Evolutionary conservation across 2,329 filamentous ascomycete genomes (phyloP).

Genomic region (Xylogone sp.): DNA sequence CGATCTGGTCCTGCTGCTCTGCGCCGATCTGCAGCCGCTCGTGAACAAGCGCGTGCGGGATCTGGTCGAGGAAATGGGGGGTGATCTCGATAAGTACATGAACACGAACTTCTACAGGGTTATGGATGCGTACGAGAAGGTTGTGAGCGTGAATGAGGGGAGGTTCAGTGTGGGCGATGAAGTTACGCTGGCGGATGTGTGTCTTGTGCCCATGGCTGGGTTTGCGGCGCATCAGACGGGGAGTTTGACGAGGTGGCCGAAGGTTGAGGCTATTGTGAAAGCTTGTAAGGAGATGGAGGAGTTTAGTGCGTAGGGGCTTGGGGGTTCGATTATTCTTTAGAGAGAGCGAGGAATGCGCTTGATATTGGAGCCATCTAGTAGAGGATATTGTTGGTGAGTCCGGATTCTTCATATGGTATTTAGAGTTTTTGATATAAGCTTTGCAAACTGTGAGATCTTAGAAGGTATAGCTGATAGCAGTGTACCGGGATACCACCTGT

Average conservation of each 20-base stretch:
- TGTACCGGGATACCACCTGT: too few relatives aligned
- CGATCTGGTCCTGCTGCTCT: constrained; percentile 48
- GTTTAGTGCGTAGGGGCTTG: not conserved
- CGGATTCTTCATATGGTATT: too few relatives aligned
- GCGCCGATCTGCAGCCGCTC: constrained; percentile 54
- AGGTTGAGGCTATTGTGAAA: not conserved
- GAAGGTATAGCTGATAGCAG: too few relatives aligned
- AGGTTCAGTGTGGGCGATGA: constrained; percentile 50
- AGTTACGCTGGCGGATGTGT: constrained; percentile 54
- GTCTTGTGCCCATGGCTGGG: constrained; percentile 40
- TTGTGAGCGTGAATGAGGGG: constrained; percentile 36
- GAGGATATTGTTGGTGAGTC: too few relatives aligned
- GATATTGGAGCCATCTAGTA: too few relatives aligned
- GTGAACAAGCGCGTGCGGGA: constrained; percentile 53
- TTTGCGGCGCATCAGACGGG: not conserved
- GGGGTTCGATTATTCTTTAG: too few relatives aligned
- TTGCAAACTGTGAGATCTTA: too few relatives aligned
- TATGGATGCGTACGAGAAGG: constrained; percentile 50
- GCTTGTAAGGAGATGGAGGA: not conserved
- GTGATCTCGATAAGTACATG: constrained; percentile 45
- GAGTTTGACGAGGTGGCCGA: not conserved
- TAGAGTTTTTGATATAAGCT: too few relatives aligned
- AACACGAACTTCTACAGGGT: constrained; percentile 46
- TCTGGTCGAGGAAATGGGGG: constrained; percentile 40
- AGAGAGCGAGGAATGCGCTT: too few relatives aligned